Evolutionary conservation across 768 basidiomycete species (phyloP).

Genomic region (Boletus edulis): DNA sequence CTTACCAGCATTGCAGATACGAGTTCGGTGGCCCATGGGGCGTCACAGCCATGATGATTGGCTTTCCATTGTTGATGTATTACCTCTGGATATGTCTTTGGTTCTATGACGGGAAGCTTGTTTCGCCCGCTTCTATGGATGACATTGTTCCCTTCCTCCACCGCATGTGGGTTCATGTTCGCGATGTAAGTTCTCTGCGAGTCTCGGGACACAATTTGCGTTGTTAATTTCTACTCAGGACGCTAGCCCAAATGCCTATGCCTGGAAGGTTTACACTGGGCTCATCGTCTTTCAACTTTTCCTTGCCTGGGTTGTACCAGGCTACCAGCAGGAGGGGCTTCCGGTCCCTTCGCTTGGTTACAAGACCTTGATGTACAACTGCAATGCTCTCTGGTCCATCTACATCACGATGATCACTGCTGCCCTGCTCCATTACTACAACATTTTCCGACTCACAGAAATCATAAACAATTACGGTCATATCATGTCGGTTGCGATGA

Average conservation of each 20-base stretch:
- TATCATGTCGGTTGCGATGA: constrained; percentile 93
- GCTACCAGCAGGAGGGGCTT: constrained; percentile 90
- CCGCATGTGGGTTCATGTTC: constrained; percentile 83
- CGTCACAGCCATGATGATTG: constrained; percentile 88
- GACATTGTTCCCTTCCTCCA: constrained; percentile 76
- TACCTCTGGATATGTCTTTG: constrained; percentile 97
- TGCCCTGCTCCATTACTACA: constrained; percentile 68
- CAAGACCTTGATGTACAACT: constrained; percentile 93
- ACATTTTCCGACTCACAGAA: constrained; percentile 87
- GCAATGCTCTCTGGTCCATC: constrained; percentile 86
- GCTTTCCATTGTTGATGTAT: constrained; percentile 96
- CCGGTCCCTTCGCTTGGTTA: constrained; percentile 94
- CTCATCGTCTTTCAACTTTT: constrained; percentile 87
- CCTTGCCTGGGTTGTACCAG: constrained; percentile 88
- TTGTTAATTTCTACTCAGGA: constrained; percentile 50
- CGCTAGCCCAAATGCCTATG: constrained; percentile 85
- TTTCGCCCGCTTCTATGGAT: constrained; percentile 61
- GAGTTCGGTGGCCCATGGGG: constrained; percentile 97
- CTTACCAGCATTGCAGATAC: constrained; percentile 51
- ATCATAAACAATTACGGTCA: constrained; percentile 97
- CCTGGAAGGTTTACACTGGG: constrained; percentile 87
- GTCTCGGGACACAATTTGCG: neutral
- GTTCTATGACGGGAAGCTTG: constrained; percentile 89
- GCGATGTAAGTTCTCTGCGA: constrained; percentile 50
- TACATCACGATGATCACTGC: constrained; percentile 82